Evolutionary conservation across 495 filamentous ascomycete species (phyloP).

Genomic region (Aspergillus sclerotiicarbonarius): DNA sequence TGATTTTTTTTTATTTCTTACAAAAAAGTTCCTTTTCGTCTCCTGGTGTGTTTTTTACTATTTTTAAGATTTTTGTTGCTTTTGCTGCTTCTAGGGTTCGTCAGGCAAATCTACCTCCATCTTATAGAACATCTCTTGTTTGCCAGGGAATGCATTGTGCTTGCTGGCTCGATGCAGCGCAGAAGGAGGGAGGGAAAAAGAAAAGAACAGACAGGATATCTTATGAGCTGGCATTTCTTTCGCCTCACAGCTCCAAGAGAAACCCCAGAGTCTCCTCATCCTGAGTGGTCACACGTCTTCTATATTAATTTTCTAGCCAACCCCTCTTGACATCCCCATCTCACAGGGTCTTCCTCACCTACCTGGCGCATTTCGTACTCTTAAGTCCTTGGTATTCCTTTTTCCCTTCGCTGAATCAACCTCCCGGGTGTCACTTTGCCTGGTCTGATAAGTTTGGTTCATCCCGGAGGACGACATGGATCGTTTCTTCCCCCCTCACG

Average conservation of each 20-base stretch:
- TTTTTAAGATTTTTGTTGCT: not conserved
- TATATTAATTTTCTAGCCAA: slow-evolving; percentile 4
- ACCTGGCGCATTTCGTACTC: not conserved
- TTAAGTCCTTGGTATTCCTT: slow-evolving; percentile 6
- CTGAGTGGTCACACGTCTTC: slow-evolving; percentile 18
- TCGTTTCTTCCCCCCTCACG: slow-evolving; percentile 18
- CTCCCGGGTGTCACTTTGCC: slow-evolving; percentile 4
- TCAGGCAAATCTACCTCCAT: slow-evolving; percentile 7
- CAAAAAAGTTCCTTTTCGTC: not conserved
- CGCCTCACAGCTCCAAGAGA: slow-evolving; percentile 16
- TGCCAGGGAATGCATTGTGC: slow-evolving; percentile 10
- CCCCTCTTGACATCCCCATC: slow-evolving; percentile 3
- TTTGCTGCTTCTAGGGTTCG: not conserved
- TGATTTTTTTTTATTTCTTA: slow-evolving; percentile 3
- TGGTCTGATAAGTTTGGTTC: slow-evolving; percentile 6
- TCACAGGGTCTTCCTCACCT: not conserved
- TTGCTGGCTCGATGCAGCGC: slow-evolving; percentile 15
- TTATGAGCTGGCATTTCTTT: slow-evolving; percentile 26
- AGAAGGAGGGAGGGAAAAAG: not conserved
- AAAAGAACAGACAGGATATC: slow-evolving; percentile 4
- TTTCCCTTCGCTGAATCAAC: slow-evolving; percentile 4
- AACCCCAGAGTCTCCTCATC: slow-evolving; percentile 5
- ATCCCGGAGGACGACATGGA: slow-evolving; percentile 23
- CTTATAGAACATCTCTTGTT: slow-evolving; percentile 13
- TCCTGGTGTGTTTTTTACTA: not conserved